Evolutionary conservation across 164 flowering plant species (phyloP), one percentile per base, ranked within the genome.

Genomic region (Vitis rupestris): DNA sequence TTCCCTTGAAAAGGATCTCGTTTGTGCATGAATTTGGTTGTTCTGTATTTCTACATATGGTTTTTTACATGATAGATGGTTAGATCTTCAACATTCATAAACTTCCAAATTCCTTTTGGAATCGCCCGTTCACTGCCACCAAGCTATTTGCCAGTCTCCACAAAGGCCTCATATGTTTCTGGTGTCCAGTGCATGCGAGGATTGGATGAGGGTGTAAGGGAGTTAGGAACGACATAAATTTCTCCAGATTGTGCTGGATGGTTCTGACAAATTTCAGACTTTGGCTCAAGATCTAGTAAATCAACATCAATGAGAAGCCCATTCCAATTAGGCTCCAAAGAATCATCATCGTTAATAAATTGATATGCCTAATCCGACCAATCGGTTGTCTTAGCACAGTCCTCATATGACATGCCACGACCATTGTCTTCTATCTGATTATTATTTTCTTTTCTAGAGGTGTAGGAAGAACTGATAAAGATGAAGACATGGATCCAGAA

Each of bases 21-120:
- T 17, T 17, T 17, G 17, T 17, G 0, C 17, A 17, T 87, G 73
- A 70, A 79, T 72, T 88, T 82, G 14, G 93, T 88, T 9, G 90
- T 88, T 80, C 93, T 76, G 50, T 87, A 88, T 72, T 88, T 88
- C 88, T 90, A 91, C 64, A 88, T 78, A 76, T 90, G 95, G 75
- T 92, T 90, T 80, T 90, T 90, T 13, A 90, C 92, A 69, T 90
- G 95, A 79, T 90, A 90, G 61, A 90, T 90, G 15, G 92, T 90
- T 64, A 90, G 65, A 50, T 90, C 83, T 79, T 84, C 85, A 27
- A 84, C 85, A 71, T 90, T 90, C 92, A 90, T 90, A 63, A 80
- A 86, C 82, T 85, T 90, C 59, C 85, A 74, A 23, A 90, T 83
- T 56, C 88, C 92, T 65, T 88, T 90, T 6, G 92, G 95, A 50